phyloP scores from a whole-genome alignment of 306 rosid species.

The Oxytropis ochrocephala region DNA sequence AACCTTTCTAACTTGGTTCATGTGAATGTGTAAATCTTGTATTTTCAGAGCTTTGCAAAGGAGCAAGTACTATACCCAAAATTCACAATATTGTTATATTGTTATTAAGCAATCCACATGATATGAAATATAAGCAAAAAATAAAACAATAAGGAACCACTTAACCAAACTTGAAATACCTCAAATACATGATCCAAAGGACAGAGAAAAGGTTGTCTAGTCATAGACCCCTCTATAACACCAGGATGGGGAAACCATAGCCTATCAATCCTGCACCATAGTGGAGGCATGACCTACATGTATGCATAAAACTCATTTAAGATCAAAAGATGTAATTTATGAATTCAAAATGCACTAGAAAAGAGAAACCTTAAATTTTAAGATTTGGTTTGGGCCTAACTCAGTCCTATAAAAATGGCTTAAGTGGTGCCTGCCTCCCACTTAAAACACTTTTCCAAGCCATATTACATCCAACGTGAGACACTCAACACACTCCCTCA shows the following conservation, averaged over 20 bases:
- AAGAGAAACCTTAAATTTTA: conserved; percentile 1
- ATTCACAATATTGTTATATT: background rate
- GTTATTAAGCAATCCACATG: background rate
- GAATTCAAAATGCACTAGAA: conserved; percentile 15
- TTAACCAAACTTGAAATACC: conserved; percentile 44
- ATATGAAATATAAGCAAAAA: background rate
- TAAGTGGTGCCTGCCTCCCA: too few relatives aligned
- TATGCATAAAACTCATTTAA: conserved; percentile 14
- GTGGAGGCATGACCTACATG: conserved; percentile 91
- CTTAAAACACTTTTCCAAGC: too few relatives aligned
- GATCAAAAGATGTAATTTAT: conserved; percentile 23
- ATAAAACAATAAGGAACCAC: background rate
- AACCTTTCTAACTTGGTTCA: background rate
- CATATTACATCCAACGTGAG: too few relatives aligned
- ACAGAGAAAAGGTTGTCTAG: conserved; percentile 91
- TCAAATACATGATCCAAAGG: conserved; percentile 97
- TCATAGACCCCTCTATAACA: conserved; percentile 74
- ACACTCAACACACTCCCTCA: too few relatives aligned
- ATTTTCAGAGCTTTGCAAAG: background rate
- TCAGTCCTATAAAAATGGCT: too few relatives aligned
- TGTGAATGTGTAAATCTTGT: background rate
- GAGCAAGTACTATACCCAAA: background rate
- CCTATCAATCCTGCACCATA: conserved; percentile 96
- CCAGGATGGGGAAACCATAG: conserved; percentile 99
- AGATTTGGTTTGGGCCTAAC: too few relatives aligned